Evolutionary conservation across 1,284 basidiomycete species (phyloP).

Genomic region (Ceratobasidium sp.): DNA sequence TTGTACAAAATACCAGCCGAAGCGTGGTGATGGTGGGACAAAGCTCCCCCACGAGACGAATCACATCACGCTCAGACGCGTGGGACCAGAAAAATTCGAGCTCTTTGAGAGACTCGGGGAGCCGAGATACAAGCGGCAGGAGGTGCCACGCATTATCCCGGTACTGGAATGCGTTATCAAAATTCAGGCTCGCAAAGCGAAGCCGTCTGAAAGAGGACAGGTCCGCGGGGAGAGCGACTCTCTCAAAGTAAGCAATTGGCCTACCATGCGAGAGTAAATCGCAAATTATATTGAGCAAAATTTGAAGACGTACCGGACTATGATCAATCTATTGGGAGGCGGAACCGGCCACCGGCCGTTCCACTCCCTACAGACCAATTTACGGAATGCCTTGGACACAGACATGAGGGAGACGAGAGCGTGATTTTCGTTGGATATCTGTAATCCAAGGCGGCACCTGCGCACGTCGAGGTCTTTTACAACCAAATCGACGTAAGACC

Average conservation of each 20-base stretch:
- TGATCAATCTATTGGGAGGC: background rate
- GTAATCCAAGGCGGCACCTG: background rate
- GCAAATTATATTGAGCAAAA: background rate
- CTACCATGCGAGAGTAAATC: background rate
- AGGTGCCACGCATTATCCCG: background rate
- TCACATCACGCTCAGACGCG: background rate
- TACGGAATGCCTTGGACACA: background rate
- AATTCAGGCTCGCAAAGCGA: conserved; percentile 12
- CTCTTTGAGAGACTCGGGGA: background rate
- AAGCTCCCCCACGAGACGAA: background rate
- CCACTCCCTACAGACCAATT: background rate
- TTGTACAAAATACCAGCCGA: conserved; percentile 1
- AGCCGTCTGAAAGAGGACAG: background rate
- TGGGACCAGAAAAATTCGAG: conserved; percentile 7
- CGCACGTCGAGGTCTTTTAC: background rate
- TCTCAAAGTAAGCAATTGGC: background rate
- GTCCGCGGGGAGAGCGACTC: background rate
- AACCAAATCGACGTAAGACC: background rate
- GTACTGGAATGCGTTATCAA: background rate
- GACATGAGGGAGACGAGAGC: background rate
- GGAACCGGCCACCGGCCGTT: background rate
- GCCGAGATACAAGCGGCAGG: background rate
- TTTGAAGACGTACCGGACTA: background rate
- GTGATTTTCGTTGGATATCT: background rate
- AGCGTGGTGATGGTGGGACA: conserved; percentile 6